A percentile compares a stretch with the other conserved stretches of the same genome.
These are phyloP conservation scores for Pythium dissotocum DNA, from an alignment of 352 stramenopile genomes.

Conservation along the genomic window DNA sequence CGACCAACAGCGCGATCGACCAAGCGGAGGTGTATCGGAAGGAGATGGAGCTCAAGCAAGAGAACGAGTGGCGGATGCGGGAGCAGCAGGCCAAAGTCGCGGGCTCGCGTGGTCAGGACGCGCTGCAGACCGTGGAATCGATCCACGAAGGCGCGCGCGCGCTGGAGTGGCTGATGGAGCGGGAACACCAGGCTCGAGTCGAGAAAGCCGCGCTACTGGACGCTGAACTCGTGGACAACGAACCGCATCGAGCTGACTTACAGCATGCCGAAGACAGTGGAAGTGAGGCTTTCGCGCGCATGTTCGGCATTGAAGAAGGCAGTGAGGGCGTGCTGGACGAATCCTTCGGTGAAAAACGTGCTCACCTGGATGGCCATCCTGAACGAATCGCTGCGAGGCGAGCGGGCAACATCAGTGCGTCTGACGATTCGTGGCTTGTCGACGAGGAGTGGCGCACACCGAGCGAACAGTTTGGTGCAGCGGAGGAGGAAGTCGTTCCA, in stretches of 20 bases:
- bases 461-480: background rate
- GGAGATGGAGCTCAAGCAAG: conserved; percentile 42
- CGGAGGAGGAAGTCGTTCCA: background rate
- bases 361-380: background rate
- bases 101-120: conserved; percentile 36
- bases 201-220: conserved; percentile 7
- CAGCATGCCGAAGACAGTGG: conserved; percentile 25
- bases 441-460: background rate
- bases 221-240: background rate
- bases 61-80: conserved; percentile 32
- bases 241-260: background rate
- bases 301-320: conserved; percentile 48
- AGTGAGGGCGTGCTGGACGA: conserved; percentile 6
- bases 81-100: conserved; percentile 46
- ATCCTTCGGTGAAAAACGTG: background rate
- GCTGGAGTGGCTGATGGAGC: conserved; percentile 51
- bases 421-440: conserved; percentile 7
- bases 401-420: conserved; percentile 5
- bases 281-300: conserved; percentile 39
- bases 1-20: conserved; percentile 33
- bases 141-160: conserved; percentile 41
- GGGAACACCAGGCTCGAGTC: conserved; percentile 48
- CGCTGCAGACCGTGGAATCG: conserved; percentile 34
- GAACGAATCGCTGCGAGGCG: conserved; percentile 17
- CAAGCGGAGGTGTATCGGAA: conserved; percentile 44